Evolutionary conservation across 2,329 filamentous ascomycete genomes (phyloP).

Genomic region (Coniochaeta prunicola): DNA sequence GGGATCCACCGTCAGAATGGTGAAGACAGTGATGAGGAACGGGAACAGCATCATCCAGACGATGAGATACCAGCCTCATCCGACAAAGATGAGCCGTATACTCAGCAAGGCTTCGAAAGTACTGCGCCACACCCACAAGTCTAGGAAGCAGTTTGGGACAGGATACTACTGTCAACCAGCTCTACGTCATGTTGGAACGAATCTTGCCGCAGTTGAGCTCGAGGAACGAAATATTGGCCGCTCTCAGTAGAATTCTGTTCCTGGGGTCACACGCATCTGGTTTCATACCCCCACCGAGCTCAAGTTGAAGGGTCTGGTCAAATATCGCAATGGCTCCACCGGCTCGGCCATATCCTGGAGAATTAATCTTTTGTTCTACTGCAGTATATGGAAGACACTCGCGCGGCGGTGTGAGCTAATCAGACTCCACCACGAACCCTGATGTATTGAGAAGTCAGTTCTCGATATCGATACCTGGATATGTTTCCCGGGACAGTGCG

Average conservation of each 20-base stretch:
- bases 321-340: not conserved
- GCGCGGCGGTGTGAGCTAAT: not conserved
- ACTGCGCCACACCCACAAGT: not conserved
- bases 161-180: not conserved
- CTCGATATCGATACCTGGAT: not conserved
- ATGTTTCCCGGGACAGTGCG: not conserved
- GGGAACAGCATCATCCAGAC: not conserved
- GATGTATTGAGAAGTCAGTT: not conserved
- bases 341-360: not conserved
- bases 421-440: not conserved
- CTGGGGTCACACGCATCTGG: not conserved
- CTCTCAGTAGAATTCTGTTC: not conserved
- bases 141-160: not conserved
- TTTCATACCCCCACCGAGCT: not conserved
- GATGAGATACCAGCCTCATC: conserved; percentile 1
- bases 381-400: not conserved
- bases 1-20: conserved; percentile 25
- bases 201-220: not conserved
- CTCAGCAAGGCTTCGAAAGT: not conserved
- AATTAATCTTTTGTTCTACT: not conserved
- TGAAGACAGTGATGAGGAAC: conserved; percentile 31
- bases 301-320: not conserved
- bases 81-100: not conserved
- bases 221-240: not conserved
- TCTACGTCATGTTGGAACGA: not conserved